Conservation (phyloP, 2,329 filamentous ascomycete genomes). For the Trichoderma atroviride region DNA sequence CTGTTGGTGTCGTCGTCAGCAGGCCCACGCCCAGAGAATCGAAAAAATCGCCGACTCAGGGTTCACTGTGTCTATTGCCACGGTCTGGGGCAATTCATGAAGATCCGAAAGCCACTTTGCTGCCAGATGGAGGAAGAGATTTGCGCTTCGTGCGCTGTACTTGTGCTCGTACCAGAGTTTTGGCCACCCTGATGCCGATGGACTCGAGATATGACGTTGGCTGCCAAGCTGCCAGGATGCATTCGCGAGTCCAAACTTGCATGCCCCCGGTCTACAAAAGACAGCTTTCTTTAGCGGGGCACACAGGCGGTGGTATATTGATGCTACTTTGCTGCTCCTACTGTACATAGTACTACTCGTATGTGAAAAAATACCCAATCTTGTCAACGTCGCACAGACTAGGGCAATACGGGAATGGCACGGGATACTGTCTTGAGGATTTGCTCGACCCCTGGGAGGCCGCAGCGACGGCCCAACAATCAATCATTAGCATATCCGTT, state of each 20-base stretch:
- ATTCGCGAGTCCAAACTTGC: not conserved
- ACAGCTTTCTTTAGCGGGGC: not conserved
- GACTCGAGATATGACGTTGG: not conserved
- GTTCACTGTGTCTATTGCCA: not conserved
- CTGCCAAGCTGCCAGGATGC: not conserved
- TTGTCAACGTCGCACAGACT: not conserved
- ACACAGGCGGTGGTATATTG: not conserved
- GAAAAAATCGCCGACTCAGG: not conserved
- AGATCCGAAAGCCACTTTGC: slow-evolving; percentile 11
- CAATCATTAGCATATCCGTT: not conserved
- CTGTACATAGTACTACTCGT: too few relatives aligned
- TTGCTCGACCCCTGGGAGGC: not conserved
- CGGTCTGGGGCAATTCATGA: not conserved
- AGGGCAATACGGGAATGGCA: not conserved
- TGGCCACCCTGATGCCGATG: not conserved
- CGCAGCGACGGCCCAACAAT: not conserved
- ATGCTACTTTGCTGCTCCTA: not conserved
- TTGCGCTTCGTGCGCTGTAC: not conserved
- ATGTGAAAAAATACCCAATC: not conserved
- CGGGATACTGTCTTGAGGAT: not conserved
- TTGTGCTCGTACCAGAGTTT: not conserved
- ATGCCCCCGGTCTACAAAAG: not conserved
- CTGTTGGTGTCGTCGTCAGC: slow-evolving; percentile 22
- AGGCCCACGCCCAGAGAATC: slow-evolving; percentile 23
- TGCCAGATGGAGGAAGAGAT: not conserved